Base-by-base conservation (phyloP, 2,329 filamentous ascomycete species). In the Albifimbria verrucaria region DNA sequence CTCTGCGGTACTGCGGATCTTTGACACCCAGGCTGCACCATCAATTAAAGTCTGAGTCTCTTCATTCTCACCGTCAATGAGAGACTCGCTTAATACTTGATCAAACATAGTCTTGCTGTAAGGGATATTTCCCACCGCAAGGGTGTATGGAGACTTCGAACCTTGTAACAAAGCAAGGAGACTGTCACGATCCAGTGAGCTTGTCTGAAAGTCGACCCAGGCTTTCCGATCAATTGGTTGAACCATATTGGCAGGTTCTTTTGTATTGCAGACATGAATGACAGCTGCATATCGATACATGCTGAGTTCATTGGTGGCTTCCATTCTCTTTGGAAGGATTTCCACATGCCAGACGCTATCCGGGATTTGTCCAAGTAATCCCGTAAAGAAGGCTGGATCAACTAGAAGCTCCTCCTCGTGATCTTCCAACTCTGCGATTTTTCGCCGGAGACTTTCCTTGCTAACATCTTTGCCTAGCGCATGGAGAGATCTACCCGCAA, bases 71-170 rank as follows among this genome's bases (percentile, higher is more conserved):
- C 7, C 15, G 4, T 48, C 17, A 3, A 56, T 43, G 0, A 63
- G 54, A 0, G 53, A 51, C 4, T 59, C 54, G 18, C 62, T n/a
- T 2, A 66, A 36, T 7, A 49, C 39, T 48, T 59, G 50, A 52
- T 68, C 63, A 1, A 65, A 67, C 52, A 51, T 67, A 55, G 53
- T 73, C 59, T 57, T 73, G 58, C 51, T 56, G 46, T 62, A 56
- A 0, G 65, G 61, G 12, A 68, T 66, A 26, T 65, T 65, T 26
- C 55, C 46, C 6, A 68, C 23, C 0, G 65, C 56, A 0, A 65
- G 25, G 3, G 49, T 11, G 2, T 25, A 22, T 17, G 46, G 7
- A 6, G n/a, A 21, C 10, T 3, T 17, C 9, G 46, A 36, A 20
- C 21, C 25, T 12, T 25, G 44, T 12, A 43, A 0, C 25, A 26